Conservation (phyloP, 164 flowering plant species). For the Nymphaea thermarum region DNA sequence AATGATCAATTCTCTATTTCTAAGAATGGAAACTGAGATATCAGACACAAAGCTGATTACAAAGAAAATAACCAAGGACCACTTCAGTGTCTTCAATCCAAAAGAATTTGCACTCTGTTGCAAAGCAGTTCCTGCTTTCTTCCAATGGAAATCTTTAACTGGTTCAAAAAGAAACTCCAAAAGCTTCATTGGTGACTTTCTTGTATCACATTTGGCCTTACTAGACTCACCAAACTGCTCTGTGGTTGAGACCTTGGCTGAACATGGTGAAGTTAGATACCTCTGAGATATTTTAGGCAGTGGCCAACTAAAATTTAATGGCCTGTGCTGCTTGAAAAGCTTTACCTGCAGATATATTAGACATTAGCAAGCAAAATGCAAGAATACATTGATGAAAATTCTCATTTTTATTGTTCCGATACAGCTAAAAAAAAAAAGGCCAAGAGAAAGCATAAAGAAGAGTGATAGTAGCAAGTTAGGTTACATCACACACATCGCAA, state of each 20-base stretch:
- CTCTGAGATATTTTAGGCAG: not conserved
- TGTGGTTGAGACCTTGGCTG: not conserved
- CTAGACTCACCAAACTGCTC: not conserved
- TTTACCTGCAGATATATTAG: not conserved
- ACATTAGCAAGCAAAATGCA: no score
- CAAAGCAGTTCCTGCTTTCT: not conserved
- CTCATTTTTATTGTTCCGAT: no score
- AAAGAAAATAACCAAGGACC: not conserved
- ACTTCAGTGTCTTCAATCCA: not conserved
- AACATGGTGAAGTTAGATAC: not conserved
- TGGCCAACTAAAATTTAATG: not conserved
- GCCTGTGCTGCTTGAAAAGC: not conserved
- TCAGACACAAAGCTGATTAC: not conserved
- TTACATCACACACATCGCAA: no score
- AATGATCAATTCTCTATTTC: not conserved
- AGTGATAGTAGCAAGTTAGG: no score
- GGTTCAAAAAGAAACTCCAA: not conserved
- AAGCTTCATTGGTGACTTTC: not conserved
- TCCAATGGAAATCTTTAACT: not conserved
- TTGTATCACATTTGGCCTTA: not conserved
- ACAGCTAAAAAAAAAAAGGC: no score
- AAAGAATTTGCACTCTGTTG: not conserved
- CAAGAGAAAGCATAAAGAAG: no score
- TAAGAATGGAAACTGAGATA: not conserved
- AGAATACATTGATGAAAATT: no score